These are phyloP conservation scores for Blumeria graminis DNA, from an alignment of 2,329 filamentous ascomycete species.

Conservation along the genomic window DNA sequence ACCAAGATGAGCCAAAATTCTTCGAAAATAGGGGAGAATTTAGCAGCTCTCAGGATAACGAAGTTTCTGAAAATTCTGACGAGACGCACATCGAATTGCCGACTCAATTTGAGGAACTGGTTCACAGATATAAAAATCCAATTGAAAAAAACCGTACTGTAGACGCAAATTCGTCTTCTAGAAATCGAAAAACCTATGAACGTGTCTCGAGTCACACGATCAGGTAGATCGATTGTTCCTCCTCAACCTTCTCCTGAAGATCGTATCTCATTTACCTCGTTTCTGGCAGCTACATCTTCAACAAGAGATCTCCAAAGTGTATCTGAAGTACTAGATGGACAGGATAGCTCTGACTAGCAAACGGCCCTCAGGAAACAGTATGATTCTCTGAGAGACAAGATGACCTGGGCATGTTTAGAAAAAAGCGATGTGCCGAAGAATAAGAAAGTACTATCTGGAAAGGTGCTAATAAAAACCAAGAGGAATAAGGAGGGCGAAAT, in stretches of 20 bases:
- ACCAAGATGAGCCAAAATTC: neutral
- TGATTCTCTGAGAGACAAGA: neutral
- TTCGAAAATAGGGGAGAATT: neutral
- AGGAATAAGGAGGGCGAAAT: slow-evolving; percentile 1
- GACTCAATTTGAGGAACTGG: neutral
- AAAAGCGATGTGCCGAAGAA: neutral
- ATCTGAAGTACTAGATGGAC: neutral
- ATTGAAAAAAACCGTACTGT: neutral
- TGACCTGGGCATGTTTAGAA: neutral
- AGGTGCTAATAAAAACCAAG: slow-evolving; percentile 1
- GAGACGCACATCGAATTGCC: neutral
- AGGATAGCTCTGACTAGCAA: neutral
- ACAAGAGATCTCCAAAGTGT: neutral
- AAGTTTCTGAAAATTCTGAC: slow-evolving; percentile 1
- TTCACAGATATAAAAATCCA: neutral
- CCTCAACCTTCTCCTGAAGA: neutral
- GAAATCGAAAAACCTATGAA: too few species aligned
- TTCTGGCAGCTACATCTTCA: neutral
- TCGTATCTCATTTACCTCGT: neutral
- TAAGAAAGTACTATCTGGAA: neutral
- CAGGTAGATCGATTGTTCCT: neutral
- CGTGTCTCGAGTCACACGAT: neutral
- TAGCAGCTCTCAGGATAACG: neutral
- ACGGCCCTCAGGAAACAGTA: neutral
- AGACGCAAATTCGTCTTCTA: neutral